Evolutionary conservation across 2,329 filamentous ascomycete genomes (phyloP).

Genomic region (Botryotinia convoluta): DNA sequence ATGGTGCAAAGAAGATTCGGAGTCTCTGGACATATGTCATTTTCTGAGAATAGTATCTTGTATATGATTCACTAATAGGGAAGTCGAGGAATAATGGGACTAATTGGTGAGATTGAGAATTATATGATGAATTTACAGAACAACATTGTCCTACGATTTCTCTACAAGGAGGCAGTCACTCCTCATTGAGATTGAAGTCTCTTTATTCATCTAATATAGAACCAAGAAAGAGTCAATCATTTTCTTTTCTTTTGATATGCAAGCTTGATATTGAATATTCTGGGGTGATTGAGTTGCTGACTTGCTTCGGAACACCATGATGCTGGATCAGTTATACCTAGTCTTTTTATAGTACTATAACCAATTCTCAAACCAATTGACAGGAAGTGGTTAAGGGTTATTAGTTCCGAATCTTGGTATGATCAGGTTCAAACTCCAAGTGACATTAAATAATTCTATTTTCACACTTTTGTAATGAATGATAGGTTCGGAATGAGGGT

Average conservation of each 20-base stretch:
- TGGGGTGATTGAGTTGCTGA: background rate
- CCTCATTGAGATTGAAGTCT: background rate
- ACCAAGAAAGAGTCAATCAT: background rate
- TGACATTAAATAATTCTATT: background rate
- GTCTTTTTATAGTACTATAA: rapidly evolving
- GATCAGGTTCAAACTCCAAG: background rate
- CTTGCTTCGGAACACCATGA: background rate
- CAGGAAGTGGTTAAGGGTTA: rapidly evolving
- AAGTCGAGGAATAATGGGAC: rapidly evolving
- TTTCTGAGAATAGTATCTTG: background rate
- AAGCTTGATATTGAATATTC: background rate
- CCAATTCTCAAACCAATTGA: background rate
- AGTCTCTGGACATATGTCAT: background rate
- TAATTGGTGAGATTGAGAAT: background rate
- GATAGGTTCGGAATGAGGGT: rapidly evolving
- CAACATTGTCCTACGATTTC: rapidly evolving
- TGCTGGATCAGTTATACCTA: background rate
- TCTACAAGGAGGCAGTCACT: background rate
- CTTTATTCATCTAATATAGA: background rate
- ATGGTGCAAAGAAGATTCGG: rapidly evolving
- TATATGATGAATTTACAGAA: rapidly evolving
- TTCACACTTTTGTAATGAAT: rapidly evolving
- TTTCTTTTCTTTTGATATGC: background rate
- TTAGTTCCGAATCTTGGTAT: background rate
- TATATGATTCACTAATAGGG: background rate